Conservation (phyloP, 768 basidiomycete species). For the Mycena vulgaris region DNA sequence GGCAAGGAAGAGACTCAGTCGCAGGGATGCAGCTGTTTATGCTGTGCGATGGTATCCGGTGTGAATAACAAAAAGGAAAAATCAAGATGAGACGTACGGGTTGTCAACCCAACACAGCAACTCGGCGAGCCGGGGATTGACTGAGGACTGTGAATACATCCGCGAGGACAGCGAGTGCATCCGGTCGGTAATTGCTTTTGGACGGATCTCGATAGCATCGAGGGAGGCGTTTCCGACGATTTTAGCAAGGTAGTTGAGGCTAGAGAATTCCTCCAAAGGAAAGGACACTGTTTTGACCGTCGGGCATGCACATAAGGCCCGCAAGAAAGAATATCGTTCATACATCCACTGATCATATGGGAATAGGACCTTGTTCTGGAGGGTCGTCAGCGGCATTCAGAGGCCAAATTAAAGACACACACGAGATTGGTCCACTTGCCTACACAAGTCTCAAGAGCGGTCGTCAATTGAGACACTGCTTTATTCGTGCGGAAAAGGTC, state of each 20-base stretch:
- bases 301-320: not conserved
- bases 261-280: not conserved
- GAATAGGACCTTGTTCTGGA: no score
- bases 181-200: not conserved
- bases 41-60: not conserved
- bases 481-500: not conserved
- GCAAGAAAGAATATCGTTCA: not conserved
- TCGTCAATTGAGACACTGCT: not conserved
- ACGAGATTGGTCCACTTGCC: not conserved
- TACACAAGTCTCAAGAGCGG: not conserved
- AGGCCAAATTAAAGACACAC: not conserved
- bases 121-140: not conserved
- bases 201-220: not conserved
- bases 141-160: not conserved
- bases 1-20: not conserved
- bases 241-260: not conserved
- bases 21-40: not conserved
- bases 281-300: not conserved
- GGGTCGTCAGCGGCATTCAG: not conserved
- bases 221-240: not conserved
- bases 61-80: not conserved
- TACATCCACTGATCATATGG: no score
- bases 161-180: no score
- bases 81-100: not conserved
- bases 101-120: not conserved